Evolutionary conservation across 2,329 filamentous ascomycete species (phyloP), one percentile per base, ranked within the genome.

Genomic region (Pseudopithomyces chartarum): DNA sequence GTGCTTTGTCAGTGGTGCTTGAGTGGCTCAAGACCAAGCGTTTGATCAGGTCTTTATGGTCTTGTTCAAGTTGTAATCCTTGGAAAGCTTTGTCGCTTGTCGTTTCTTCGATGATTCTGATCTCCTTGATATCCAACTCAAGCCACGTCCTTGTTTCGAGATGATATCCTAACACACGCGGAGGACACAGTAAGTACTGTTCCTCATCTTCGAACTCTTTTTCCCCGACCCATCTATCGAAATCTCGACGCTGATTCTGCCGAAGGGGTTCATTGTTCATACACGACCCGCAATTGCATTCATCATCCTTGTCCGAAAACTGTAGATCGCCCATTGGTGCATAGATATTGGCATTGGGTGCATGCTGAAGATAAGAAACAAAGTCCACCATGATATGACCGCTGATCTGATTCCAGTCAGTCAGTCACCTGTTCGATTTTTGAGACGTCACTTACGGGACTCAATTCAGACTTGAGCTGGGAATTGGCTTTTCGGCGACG

Each of bases 171-270:
- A 56, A 17, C 6, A 62, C 54, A 3, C 54, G 48, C 6, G 57
- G 59, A 22, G 59, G 57, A 26, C 57, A 62, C 23, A 62, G 1
- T 7, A 62, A 29, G 29, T 56, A 56, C 43, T 57, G 54, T 22
- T 57, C 46, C 1, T 39, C 33, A 13, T 33, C 23, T 39, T 7
- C 15, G 10, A 23, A 38, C 32, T 13, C 11, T 17, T 48, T 39
- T 7, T 61, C 40, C 11, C 11, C 13, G 6, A 13, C 11, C 10
- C 43, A 40, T 12, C 26, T 34, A 22, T 59, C 51, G 40, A 48
- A 57, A 13, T 49, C 15, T 19, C 43, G n/a, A 19, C 49, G 49
- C 17, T 56, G 53, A n/a, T 56, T 56, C 8, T 54, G 26, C 20
- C 6, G 32, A 10, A 58, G 50, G 8, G 13, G 15, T 12, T 26